A percentile compares a stretch with the other conserved stretches of the same genome.
phyloP scores from a whole-genome alignment of 75 land plant genomes.

The Sequoia sempervirens region DNA sequence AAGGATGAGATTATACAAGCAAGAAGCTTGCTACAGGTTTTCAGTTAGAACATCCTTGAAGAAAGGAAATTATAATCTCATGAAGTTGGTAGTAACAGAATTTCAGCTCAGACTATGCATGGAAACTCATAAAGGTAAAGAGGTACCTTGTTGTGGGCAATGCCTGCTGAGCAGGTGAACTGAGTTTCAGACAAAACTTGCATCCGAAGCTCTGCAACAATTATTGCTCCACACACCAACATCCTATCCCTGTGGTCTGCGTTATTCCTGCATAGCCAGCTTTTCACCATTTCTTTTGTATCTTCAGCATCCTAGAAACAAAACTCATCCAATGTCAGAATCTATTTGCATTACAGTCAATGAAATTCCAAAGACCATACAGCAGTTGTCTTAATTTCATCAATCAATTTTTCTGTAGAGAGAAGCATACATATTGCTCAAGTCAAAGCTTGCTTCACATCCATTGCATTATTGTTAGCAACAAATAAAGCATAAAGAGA shows the following conservation, averaged over 20 bases:
- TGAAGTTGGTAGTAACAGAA: neutral
- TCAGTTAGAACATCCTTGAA: neutral
- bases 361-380: constrained; percentile 5
- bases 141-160: constrained; percentile 95
- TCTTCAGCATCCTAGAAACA: constrained; percentile 40
- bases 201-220: constrained; percentile 82
- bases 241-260: constrained; percentile 60
- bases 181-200: constrained; percentile 75
- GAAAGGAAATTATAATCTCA: neutral
- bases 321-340: neutral
- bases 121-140: neutral
- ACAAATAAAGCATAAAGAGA: neutral
- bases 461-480: neutral
- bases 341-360: neutral
- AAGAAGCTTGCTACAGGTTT: neutral
- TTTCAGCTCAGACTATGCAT: neutral
- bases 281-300: constrained; percentile 28
- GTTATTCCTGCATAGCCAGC: constrained; percentile 65
- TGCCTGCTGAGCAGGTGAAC: constrained; percentile 97
- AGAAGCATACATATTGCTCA: neutral
- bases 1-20: neutral
- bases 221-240: constrained; percentile 84
- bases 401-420: neutral
- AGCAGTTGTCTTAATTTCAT: neutral
- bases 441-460: neutral